phyloP scores from a whole-genome alignment of 2,329 filamentous ascomycete genomes.

The Leptographium wingfieldii region DNA sequence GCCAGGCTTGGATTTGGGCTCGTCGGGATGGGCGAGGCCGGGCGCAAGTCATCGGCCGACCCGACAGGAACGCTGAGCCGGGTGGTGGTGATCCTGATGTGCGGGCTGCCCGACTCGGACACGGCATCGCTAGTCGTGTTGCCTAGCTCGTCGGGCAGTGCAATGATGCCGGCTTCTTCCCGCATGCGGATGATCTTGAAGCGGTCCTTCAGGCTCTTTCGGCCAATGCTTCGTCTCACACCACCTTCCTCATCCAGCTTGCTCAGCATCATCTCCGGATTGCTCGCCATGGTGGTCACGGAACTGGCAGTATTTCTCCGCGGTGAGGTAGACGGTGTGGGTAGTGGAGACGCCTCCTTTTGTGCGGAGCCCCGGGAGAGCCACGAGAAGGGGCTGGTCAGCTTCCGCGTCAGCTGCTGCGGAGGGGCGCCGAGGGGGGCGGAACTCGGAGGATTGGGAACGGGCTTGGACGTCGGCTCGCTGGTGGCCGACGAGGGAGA shows the following conservation, averaged over 20 bases:
- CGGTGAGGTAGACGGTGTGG: slow-evolving; percentile 25
- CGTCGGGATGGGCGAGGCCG: slow-evolving; percentile 41
- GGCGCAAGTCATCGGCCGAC: slow-evolving; percentile 12
- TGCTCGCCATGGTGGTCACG: slow-evolving; percentile 64
- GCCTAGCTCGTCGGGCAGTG: slow-evolving; percentile 25
- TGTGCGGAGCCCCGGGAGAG: slow-evolving; percentile 55
- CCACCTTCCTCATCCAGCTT: slow-evolving; percentile 56
- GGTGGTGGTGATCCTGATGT: not conserved
- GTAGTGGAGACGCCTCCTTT: slow-evolving; percentile 42
- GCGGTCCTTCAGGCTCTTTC: slow-evolving; percentile 61
- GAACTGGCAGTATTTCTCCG: slow-evolving; percentile 67
- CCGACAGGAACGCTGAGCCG: slow-evolving; percentile 3
- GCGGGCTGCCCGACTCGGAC: not conserved
- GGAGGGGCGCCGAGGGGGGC: slow-evolving; percentile 23
- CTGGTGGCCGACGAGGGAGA: slow-evolving; percentile 33
- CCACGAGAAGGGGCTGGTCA: slow-evolving; percentile 82
- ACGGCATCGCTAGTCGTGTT: not conserved
- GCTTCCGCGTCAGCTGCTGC: slow-evolving; percentile 43
- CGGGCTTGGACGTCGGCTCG: slow-evolving; percentile 32
- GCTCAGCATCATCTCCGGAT: slow-evolving; percentile 66
- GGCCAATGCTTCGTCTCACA: slow-evolving; percentile 29
- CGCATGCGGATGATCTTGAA: slow-evolving; percentile 67
- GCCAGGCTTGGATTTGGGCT: slow-evolving; percentile 59
- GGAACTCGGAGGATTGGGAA: slow-evolving; percentile 17
- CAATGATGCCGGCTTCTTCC: slow-evolving; percentile 51